Evolutionary conservation across 805 yeast genomes (phyloP).

Genomic region (Metschnikowia amazonensis): DNA sequence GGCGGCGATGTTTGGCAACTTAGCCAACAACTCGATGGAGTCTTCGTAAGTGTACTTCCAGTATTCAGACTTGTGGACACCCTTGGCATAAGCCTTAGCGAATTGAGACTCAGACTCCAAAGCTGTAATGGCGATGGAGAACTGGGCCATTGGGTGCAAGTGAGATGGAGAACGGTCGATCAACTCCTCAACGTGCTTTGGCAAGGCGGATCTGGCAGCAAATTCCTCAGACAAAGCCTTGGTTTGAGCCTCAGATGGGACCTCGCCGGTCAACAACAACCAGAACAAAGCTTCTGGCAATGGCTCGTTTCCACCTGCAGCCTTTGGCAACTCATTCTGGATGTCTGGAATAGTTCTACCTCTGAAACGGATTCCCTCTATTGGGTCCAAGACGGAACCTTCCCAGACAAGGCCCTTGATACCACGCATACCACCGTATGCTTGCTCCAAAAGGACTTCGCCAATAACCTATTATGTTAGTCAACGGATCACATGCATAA

Average conservation of each 20-base stretch:
- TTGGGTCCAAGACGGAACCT: slow-evolving; percentile 71
- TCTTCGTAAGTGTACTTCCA: slow-evolving; percentile 79
- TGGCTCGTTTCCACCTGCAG: slow-evolving; percentile 55
- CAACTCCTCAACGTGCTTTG: slow-evolving; percentile 57
- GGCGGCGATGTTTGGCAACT: slow-evolving; percentile 71
- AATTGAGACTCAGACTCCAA: slow-evolving; percentile 67
- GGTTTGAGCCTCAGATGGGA: slow-evolving; percentile 60
- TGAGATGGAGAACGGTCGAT: slow-evolving; percentile 61
- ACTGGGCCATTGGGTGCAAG: slow-evolving; percentile 82
- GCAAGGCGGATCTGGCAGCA: slow-evolving; percentile 62
- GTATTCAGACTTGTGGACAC: slow-evolving; percentile 64
- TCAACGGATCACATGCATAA: slow-evolving; percentile 13
- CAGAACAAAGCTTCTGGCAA: slow-evolving; percentile 76
- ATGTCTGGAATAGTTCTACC: slow-evolving; percentile 72
- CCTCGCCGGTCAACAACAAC: slow-evolving; percentile 71
- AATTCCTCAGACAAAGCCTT: slow-evolving; percentile 54
- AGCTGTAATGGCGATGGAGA: slow-evolving; percentile 71
- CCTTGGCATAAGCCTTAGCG: slow-evolving; percentile 68
- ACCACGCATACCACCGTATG: slow-evolving; percentile 78
- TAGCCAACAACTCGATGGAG: slow-evolving; percentile 63
- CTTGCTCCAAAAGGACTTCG: slow-evolving; percentile 34
- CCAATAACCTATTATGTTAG: slow-evolving; percentile 35
- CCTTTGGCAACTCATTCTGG: slow-evolving; percentile 61
- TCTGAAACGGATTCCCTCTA: slow-evolving; percentile 74
- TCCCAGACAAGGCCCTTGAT: slow-evolving; percentile 75